These are phyloP conservation scores for Copromyces sp. DNA, from an alignment of 495 filamentous ascomycete species.

Conservation along the genomic window DNA sequence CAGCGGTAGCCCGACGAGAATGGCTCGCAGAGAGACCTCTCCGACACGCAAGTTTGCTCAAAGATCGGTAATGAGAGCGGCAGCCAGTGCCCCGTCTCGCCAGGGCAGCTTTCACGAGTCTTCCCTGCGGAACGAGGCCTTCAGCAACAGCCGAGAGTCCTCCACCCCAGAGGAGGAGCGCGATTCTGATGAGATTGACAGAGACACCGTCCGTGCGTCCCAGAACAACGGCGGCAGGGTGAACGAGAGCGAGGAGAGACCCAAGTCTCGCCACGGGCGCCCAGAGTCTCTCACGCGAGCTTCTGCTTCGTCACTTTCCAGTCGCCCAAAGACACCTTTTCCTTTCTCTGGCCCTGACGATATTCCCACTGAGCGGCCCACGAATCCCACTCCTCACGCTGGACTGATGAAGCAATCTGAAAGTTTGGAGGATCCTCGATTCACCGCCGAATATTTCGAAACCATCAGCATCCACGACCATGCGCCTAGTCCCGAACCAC, in stretches of 20 bases:
- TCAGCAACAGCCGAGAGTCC: background rate
- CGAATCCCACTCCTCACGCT: constrained; percentile 4
- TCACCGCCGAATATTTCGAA: background rate
- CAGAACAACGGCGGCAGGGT: background rate
- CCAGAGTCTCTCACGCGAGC: background rate
- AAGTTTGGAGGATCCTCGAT: background rate
- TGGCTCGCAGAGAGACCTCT: background rate
- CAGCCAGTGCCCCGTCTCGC: background rate
- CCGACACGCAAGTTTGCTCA: background rate
- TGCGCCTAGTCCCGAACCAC: background rate
- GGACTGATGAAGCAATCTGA: constrained; percentile 1
- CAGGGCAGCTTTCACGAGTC: background rate
- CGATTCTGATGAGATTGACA: background rate
- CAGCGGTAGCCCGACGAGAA: background rate
- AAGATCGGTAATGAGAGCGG: background rate
- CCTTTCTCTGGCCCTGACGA: background rate
- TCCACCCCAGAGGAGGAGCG: background rate
- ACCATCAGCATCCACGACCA: background rate
- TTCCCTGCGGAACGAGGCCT: background rate
- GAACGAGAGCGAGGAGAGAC: background rate
- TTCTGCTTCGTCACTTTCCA: background rate
- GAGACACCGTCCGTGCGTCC: background rate
- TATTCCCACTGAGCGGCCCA: background rate
- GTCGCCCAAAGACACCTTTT: background rate
- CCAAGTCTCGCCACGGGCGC: background rate